Percentiles rank a stretch among this genome's conserved stretches.
These are phyloP conservation scores for Sechiopsis laciniata DNA, from an alignment of 306 rosid genomes.

Conservation along the genomic window DNA sequence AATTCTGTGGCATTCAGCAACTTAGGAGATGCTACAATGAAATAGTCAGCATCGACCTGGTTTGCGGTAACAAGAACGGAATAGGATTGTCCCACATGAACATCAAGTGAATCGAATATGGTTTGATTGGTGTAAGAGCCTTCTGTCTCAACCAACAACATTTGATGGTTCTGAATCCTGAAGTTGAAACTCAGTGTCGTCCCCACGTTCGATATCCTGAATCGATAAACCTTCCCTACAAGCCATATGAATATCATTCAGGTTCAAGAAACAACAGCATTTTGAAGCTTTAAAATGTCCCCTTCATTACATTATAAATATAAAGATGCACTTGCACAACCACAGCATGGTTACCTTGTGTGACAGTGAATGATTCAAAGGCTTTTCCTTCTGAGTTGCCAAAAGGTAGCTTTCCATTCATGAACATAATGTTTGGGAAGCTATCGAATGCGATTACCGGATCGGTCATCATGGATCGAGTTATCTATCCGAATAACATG, in stretches of 20 bases:
- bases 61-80: conserved; percentile 68
- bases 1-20: conserved; percentile 23
- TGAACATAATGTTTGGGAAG: conserved; percentile 48
- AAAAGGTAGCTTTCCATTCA: conserved; percentile 65
- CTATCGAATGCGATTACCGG: conserved; percentile 4
- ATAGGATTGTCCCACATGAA: conserved; percentile 86
- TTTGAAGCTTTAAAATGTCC: not conserved
- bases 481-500: conserved; percentile 34
- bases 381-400: conserved; percentile 29
- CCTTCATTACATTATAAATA: not conserved
- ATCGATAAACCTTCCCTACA: conserved; percentile 67
- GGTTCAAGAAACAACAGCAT: not conserved
- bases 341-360: conserved; percentile 42
- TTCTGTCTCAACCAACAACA: conserved; percentile 77
- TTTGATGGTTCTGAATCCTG: conserved; percentile 62
- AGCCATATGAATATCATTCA: conserved; percentile 20
- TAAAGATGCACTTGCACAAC: not conserved
- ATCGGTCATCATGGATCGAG: conserved; percentile 28
- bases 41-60: conserved; percentile 58
- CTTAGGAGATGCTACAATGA: conserved; percentile 69
- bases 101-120: conserved; percentile 61
- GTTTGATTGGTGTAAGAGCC: conserved; percentile 69
- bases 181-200: conserved; percentile 61
- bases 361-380: conserved; percentile 51
- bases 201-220: conserved; percentile 86